phyloP scores from a whole-genome alignment of 1,284 basidiomycete species.

The Sutorius eximius region DNA sequence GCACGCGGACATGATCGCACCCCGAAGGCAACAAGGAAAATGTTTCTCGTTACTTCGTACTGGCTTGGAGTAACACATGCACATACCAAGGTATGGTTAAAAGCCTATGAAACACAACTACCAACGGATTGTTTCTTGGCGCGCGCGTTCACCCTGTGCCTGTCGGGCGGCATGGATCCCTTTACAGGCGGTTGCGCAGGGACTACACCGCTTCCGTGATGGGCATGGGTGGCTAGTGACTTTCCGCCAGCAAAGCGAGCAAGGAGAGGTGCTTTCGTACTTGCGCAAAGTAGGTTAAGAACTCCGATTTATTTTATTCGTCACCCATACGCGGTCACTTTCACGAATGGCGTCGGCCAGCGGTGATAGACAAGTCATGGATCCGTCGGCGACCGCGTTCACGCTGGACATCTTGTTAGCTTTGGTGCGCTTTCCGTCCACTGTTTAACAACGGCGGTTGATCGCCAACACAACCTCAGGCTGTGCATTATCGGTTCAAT shows the following conservation, averaged over 20 bases:
- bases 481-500: constrained; percentile 21
- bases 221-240: too few relatives aligned
- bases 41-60: constrained; percentile 25
- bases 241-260: too few relatives aligned
- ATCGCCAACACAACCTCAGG: constrained; percentile 3
- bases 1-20: constrained; percentile 3
- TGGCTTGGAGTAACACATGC: background rate
- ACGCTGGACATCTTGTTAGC: constrained; percentile 20
- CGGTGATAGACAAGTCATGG: constrained; percentile 2
- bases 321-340: background rate
- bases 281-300: too few relatives aligned
- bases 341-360: too few relatives aligned
- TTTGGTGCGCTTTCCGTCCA: constrained; percentile 13
- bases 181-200: background rate
- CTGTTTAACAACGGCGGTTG: background rate
- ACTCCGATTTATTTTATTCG: too few relatives aligned
- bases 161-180: too few relatives aligned
- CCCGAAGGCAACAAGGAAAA: constrained; percentile 26
- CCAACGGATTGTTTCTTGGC: too few relatives aligned
- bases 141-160: too few relatives aligned
- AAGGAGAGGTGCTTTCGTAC: too few relatives aligned
- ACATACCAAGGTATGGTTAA: background rate
- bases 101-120: too few relatives aligned
- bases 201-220: background rate
- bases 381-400: background rate